Conservation (phyloP, 163 green algal genomes). For the Chloromonas sp. region DNA sequence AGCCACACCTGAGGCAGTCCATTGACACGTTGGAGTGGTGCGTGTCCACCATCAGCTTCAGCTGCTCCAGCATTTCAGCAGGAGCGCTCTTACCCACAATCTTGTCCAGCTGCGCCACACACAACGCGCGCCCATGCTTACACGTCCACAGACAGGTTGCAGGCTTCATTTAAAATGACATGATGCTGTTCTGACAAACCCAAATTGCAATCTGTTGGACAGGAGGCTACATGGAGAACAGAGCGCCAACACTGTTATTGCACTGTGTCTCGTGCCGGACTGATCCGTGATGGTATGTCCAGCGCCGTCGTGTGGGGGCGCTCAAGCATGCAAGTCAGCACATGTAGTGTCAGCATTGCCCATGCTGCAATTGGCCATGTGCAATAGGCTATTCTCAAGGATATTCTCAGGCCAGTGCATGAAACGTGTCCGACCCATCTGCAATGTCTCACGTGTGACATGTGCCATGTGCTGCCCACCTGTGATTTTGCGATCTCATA, state of each 20-base stretch:
- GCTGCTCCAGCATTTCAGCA: slow-evolving; percentile 36
- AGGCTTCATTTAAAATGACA: too few species aligned
- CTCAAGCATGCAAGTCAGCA: too few species aligned
- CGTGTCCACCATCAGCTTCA: slow-evolving; percentile 38
- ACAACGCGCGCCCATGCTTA: neutral
- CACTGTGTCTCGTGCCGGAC: too few species aligned
- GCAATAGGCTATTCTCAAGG: neutral
- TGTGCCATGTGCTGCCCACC: slow-evolving; percentile 9
- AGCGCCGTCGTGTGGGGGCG: too few species aligned
- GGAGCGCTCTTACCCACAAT: slow-evolving; percentile 62
- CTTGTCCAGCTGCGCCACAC: slow-evolving; percentile 51
- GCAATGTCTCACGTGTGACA: too few species aligned
- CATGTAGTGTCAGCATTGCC: neutral
- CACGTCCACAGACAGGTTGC: too few species aligned
- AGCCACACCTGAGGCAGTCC: slow-evolving; percentile 16
- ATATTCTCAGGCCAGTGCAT: neutral
- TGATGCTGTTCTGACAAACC: too few species aligned
- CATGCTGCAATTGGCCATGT: neutral
- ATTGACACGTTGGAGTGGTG: slow-evolving; percentile 49
- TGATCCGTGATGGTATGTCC: too few species aligned
- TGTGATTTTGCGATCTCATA: slow-evolving; percentile 42
- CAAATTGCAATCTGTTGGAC: too few species aligned
- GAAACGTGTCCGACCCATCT: neutral
- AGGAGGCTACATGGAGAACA: too few species aligned
- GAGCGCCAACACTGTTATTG: too few species aligned